Evolutionary conservation across 2,329 filamentous ascomycete genomes (phyloP).

Genomic region (Penicillium glabrum): DNA sequence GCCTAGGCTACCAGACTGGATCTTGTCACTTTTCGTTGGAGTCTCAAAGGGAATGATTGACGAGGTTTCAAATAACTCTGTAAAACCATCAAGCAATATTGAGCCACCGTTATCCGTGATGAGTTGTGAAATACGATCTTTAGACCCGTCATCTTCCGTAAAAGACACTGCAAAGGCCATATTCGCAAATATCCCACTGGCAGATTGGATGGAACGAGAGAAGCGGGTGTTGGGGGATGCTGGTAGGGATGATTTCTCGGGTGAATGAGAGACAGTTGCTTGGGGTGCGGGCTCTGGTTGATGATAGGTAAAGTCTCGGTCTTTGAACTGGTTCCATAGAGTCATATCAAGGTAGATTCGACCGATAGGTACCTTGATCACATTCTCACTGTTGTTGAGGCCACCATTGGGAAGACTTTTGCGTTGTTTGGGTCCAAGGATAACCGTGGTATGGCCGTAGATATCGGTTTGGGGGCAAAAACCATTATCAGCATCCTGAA

Average conservation of each 20-base stretch:
- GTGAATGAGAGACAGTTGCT: slow-evolving; percentile 12
- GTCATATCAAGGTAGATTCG: slow-evolving; percentile 48
- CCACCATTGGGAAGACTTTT: slow-evolving; percentile 40
- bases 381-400: slow-evolving; percentile 27
- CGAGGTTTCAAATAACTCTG: slow-evolving; percentile 68
- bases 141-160: slow-evolving; percentile 56
- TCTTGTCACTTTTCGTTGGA: slow-evolving; percentile 25
- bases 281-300: slow-evolving; percentile 16
- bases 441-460: slow-evolving; percentile 42
- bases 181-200: slow-evolving; percentile 62
- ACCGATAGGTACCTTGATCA: slow-evolving; percentile 45
- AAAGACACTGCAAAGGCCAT: slow-evolving; percentile 91
- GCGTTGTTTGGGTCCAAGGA: slow-evolving; percentile 44
- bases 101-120: slow-evolving; percentile 72
- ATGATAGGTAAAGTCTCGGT: slow-evolving; percentile 37
- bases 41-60: slow-evolving; percentile 29
- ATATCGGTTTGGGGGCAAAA: slow-evolving; percentile 41
- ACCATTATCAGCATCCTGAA: slow-evolving; percentile 23
- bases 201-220: slow-evolving; percentile 39
- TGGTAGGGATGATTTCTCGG: slow-evolving; percentile 39
- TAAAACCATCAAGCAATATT: slow-evolving; percentile 73
- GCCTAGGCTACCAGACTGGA: slow-evolving; percentile 16
- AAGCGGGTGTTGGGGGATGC: slow-evolving; percentile 52
- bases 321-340: slow-evolving; percentile 47
- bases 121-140: slow-evolving; percentile 57